phyloP scores from a whole-genome alignment of 1,139 yeast genomes.

The Debaryomyces subglobosus region DNA sequence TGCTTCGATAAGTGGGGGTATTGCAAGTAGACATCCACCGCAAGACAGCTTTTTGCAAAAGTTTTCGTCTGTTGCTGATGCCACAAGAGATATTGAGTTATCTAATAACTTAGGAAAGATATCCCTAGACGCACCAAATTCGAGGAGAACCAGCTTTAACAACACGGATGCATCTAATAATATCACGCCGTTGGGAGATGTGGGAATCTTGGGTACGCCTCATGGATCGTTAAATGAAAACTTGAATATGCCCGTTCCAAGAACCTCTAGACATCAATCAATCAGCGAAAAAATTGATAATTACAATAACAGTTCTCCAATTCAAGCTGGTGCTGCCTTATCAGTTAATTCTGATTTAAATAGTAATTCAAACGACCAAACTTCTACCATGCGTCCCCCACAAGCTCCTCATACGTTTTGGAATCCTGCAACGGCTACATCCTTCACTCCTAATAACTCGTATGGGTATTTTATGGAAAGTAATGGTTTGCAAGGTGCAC shows the following conservation, averaged over 20 bases:
- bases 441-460: conserved; percentile 51
- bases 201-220: conserved; percentile 33
- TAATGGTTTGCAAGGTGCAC: conserved; percentile 14
- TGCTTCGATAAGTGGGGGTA: conserved; percentile 65
- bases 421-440: conserved; percentile 66
- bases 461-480: conserved; percentile 34
- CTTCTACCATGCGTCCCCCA: conserved; percentile 7
- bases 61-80: conserved; percentile 76
- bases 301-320: conserved; percentile 55
- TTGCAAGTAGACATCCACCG: conserved; percentile 49
- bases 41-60: conserved; percentile 62
- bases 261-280: conserved; percentile 56
- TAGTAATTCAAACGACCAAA: conserved; percentile 16
- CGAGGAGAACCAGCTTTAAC: conserved; percentile 56
- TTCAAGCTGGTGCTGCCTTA: conserved; percentile 47
- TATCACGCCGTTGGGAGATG: conserved; percentile 23
- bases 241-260: conserved; percentile 43
- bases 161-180: conserved; percentile 18
- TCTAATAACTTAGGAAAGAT: conserved; percentile 32
- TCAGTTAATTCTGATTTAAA: conserved; percentile 35
- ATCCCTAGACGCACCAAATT: conserved; percentile 29
- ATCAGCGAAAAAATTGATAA: conserved; percentile 67
- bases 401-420: conserved; percentile 48
- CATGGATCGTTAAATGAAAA: conserved; percentile 56
- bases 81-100: conserved; percentile 74